phyloP scores from a whole-genome alignment of 1,284 basidiomycete genomes.

The Exobasidium cylindrosporum region DNA sequence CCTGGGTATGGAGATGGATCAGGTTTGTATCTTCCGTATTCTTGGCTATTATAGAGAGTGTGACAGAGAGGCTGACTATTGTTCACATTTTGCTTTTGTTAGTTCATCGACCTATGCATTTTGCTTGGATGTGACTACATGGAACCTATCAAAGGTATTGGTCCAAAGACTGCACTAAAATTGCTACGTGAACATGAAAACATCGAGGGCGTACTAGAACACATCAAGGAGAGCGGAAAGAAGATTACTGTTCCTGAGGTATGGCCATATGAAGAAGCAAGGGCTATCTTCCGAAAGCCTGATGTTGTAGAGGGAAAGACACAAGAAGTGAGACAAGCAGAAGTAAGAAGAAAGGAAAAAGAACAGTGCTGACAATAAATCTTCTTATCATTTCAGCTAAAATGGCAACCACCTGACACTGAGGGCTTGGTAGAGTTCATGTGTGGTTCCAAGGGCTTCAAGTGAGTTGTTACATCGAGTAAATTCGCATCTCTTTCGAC shows the following conservation, averaged over 20 bases:
- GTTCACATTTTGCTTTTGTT: not conserved
- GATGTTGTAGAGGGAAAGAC: slow-evolving; percentile 82
- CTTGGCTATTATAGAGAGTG: not conserved
- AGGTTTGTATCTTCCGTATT: slow-evolving; percentile 59
- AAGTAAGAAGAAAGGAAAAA: slow-evolving; percentile 27
- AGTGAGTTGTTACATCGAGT: slow-evolving; percentile 63
- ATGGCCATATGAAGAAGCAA: slow-evolving; percentile 95
- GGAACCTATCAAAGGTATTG: slow-evolving; percentile 90
- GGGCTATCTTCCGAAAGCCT: slow-evolving; percentile 81
- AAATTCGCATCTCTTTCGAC: not conserved
- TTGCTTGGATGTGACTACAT: slow-evolving; percentile 97
- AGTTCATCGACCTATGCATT: slow-evolving; percentile 95
- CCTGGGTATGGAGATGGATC: slow-evolving; percentile 85
- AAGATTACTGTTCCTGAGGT: slow-evolving; percentile 71
- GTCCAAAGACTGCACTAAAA: slow-evolving; percentile 92
- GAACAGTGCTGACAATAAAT: not conserved
- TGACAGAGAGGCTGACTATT: not conserved
- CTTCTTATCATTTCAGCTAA: not conserved
- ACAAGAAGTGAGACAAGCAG: slow-evolving; percentile 65
- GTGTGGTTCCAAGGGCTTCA: slow-evolving; percentile 94
- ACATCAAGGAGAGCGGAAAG: slow-evolving; percentile 65
- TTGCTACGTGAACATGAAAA: slow-evolving; percentile 81
- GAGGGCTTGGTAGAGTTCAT: slow-evolving; percentile 93
- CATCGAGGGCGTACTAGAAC: slow-evolving; percentile 75
- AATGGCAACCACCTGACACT: slow-evolving; percentile 90